These are phyloP conservation scores for Macrotyloma uniflorum DNA, from an alignment of 306 rosid genomes.

Conservation along the genomic window DNA sequence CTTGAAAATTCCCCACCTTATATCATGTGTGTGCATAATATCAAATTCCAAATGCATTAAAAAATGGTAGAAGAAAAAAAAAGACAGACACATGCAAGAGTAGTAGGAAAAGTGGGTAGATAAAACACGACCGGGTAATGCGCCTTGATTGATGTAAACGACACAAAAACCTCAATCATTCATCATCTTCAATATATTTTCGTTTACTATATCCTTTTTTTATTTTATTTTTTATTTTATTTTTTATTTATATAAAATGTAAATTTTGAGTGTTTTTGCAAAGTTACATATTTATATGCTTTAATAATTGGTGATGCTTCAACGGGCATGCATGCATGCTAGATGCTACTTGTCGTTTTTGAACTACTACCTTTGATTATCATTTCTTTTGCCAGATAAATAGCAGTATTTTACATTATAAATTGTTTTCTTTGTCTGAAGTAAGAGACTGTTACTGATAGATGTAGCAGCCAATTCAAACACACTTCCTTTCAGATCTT, in stretches of 20 bases:
- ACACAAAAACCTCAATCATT: background rate
- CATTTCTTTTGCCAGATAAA: slow-evolving; percentile 4
- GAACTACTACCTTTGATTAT: slow-evolving; percentile 6
- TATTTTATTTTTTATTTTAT: no score
- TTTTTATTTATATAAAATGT: background rate
- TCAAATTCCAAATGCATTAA: background rate
- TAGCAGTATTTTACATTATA: background rate
- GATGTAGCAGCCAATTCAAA: background rate
- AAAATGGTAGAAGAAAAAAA: background rate
- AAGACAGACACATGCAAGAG: background rate
- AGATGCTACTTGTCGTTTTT: slow-evolving; percentile 15
- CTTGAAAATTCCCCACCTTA: background rate
- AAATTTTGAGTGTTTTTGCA: background rate
- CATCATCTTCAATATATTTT: background rate
- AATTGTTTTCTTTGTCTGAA: background rate
- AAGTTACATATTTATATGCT: background rate
- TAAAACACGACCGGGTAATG: slow-evolving; percentile 25
- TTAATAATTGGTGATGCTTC: slow-evolving; percentile 5
- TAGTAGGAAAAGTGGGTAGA: background rate
- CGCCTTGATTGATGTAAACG: slow-evolving; percentile 42
- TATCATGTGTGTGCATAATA: background rate
- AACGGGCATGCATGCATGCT: background rate
- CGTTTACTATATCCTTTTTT: no score
- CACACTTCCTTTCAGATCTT: background rate
- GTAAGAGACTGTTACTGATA: background rate